Base-by-base conservation (phyloP, 108 stramenopile species). In the Cylindrotheca closterium region DNA sequence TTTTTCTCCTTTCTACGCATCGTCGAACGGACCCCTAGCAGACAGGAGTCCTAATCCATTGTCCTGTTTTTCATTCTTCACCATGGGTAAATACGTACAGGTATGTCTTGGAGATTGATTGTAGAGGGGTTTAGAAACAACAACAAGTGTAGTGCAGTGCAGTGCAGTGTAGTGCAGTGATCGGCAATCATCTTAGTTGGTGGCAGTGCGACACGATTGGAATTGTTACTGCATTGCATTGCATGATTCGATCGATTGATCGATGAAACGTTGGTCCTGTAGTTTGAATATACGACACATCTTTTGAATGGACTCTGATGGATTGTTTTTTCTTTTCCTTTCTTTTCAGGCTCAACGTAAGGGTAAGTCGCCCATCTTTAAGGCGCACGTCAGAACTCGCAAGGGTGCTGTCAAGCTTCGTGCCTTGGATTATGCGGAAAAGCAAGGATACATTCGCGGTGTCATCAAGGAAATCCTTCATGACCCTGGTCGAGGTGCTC, bases 371-470 rank as follows among this genome's bases (percentile, higher is more conserved):
- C 70, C 96, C 71, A 70, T 99, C 75, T 99, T 98, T 86, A 92
- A 87, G 85, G 83, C 97, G 59, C 99, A 99, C 87, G 86, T 82
- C 45, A 86, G 93, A 55, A 96, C 89, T 50, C 95, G 97, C 64
- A 99, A 98, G 94, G 98, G 98, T 51, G 94, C 99, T 61, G 96
- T 96, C 51, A 96, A 96, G 90, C 95, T 98, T 61, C 96, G 98
- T 72, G 54, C 85, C 52, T 75, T 95, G 45, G 99, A 99, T 87
- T 98, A 92, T 75, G 95, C 97, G 55, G 99, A 99, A 68, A 92
- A 89, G 78, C 86, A 92, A 52, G 97, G 98, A 37, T 99, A 99
- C 92, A 93, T 96, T 78, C 96, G 96, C 70, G 99, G 99, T 60
- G 94, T 98, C 48, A 83, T 99, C 66, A 98, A 97, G 87, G 97